Conservation (phyloP, 371 early-diverging fungal genomes). For the Lichtheimia ramosa region DNA sequence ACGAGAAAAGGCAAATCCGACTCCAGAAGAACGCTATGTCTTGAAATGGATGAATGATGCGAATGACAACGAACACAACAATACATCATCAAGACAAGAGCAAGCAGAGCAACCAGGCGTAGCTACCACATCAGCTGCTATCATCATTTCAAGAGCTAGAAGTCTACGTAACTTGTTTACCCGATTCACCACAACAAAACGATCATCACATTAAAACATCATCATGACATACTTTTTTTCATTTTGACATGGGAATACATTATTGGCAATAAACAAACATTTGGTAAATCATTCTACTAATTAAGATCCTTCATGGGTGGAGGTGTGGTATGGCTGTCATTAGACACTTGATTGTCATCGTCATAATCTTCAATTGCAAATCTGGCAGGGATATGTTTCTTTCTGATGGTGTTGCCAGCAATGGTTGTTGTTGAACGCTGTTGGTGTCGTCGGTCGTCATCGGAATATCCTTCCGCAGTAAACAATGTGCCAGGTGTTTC, state of each 20-base stretch:
- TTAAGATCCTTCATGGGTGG: no score
- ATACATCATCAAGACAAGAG: no score
- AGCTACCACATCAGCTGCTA: no score
- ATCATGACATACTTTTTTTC: background rate
- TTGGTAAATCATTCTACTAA: no score
- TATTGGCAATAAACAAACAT: no score
- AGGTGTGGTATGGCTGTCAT: no score
- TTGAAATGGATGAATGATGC: conserved; percentile 2
- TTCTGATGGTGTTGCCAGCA: background rate
- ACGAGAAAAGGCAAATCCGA: conserved; percentile 11
- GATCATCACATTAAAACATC: no score
- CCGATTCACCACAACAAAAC: no score
- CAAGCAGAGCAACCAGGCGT: no score
- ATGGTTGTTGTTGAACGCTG: background rate
- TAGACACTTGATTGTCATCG: conserved; percentile 19
- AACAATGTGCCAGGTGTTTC: conserved; percentile 43
- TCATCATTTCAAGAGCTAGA: no score
- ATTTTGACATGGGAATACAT: background rate
- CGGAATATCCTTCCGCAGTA: conserved; percentile 38
- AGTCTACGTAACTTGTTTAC: no score
- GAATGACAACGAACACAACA: background rate
- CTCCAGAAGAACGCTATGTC: conserved; percentile 5
- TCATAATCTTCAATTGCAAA: conserved; percentile 34
- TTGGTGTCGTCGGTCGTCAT: conserved; percentile 15
- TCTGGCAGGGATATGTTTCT: background rate